phyloP scores from a whole-genome alignment of 202 grass and related monocot species.

The Panicum hallii region DNA sequence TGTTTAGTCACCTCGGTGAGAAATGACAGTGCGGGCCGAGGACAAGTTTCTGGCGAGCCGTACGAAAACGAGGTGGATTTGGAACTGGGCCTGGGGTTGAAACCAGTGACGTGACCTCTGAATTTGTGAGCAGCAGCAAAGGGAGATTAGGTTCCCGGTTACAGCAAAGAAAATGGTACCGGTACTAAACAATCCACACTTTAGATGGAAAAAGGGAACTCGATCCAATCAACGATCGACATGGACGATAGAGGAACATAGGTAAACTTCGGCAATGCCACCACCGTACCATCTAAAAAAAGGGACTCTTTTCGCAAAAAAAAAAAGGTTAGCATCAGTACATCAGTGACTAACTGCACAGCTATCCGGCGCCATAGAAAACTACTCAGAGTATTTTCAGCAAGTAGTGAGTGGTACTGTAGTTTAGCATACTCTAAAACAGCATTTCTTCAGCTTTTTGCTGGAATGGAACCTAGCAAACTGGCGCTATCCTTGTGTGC shows the following conservation, averaged over 20 bases:
- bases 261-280: not conserved
- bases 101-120: not conserved
- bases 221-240: not conserved
- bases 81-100: not conserved
- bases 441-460: not conserved
- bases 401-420: not conserved
- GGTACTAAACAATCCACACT: not conserved
- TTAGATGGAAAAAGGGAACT: not conserved
- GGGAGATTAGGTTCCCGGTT: not conserved
- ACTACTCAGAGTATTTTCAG: not conserved
- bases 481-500: not conserved
- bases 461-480: not conserved
- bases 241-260: not conserved
- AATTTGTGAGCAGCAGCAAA: not conserved
- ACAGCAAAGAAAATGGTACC: not conserved
- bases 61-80: conserved; percentile 36
- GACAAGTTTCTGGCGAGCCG: not conserved
- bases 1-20: not conserved
- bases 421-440: not conserved
- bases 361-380: not conserved
- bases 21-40: not conserved
- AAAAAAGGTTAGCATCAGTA: not conserved
- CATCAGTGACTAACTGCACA: not conserved
- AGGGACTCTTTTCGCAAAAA: not conserved
- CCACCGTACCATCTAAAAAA: not conserved